Conservation (phyloP, 148 eudicot species). For the Chenopodium berlandieri region DNA sequence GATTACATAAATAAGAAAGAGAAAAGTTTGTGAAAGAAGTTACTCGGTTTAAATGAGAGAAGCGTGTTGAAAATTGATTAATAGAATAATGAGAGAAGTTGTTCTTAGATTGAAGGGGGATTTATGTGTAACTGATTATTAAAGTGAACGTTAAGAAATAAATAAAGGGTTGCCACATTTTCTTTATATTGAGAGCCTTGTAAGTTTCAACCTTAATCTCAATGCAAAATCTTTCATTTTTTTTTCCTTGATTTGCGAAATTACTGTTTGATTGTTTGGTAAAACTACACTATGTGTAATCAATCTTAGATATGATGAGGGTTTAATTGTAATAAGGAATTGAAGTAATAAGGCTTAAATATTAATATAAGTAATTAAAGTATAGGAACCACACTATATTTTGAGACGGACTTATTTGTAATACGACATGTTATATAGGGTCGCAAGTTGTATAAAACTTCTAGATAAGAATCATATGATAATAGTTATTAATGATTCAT, state of each 20-base stretch:
- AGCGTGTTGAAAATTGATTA: conserved; percentile 25
- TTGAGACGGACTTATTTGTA: no score
- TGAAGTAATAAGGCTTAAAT: no score
- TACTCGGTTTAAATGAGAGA: conserved; percentile 24
- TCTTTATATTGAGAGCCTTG: conserved; percentile 10
- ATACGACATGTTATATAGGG: no score
- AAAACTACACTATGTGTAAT: no score
- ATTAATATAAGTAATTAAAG: no score
- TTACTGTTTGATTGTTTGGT: background rate
- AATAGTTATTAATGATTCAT: no score
- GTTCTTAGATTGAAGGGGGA: background rate
- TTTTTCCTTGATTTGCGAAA: background rate
- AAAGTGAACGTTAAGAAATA: conserved; percentile 28
- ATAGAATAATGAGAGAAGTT: background rate
- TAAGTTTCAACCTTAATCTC: conserved; percentile 22
- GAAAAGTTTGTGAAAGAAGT: conserved; percentile 23
- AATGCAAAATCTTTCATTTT: background rate
- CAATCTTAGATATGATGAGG: no score
- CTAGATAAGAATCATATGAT: no score
- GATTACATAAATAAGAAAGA: background rate
- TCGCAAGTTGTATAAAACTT: no score
- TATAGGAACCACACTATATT: no score
- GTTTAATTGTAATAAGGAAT: no score
- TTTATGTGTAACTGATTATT: conserved; percentile 24
- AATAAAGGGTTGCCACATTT: background rate